phyloP scores from a whole-genome alignment of 129 eudicot genomes.

The Tanacetum coccineum region DNA sequence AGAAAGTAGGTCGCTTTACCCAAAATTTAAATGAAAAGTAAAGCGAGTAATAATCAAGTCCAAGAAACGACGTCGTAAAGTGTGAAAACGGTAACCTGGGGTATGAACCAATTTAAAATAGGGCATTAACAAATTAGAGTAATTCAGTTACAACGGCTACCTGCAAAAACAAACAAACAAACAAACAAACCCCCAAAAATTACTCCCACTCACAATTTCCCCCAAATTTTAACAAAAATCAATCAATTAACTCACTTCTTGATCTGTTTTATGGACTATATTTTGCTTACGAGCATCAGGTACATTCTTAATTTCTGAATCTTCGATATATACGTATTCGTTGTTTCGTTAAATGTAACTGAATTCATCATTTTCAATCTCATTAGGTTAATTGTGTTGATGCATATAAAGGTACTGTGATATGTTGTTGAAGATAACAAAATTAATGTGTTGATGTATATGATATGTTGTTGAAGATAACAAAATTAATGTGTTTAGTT shows the following conservation, averaged over 20 bases:
- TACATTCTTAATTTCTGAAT: background rate
- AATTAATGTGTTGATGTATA: background rate
- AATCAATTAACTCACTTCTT: background rate
- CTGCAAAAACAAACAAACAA: conserved; percentile 17
- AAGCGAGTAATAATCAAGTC: background rate
- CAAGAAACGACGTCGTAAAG: conserved; percentile 19
- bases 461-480: no score
- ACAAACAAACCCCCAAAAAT: conserved; percentile 4
- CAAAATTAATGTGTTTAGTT: no score
- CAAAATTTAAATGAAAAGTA: background rate
- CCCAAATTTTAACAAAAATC: conserved; percentile 14
- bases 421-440: background rate
- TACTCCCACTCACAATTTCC: conserved; percentile 6
- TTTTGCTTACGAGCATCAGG: background rate
- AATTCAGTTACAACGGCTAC: conserved; percentile 43
- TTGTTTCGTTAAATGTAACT: no score
- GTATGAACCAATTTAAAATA: conserved; percentile 19
- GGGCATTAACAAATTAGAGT: background rate
- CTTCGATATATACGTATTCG: background rate
- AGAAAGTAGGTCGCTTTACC: no score
- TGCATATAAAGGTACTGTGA: background rate
- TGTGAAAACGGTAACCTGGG: conserved; percentile 32
- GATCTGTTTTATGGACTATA: background rate
- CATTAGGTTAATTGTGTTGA: no score
- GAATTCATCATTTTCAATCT: no score